Evolutionary conservation across 495 filamentous ascomycete species (phyloP).

Genomic region (Chaetomium cochliodes): DNA sequence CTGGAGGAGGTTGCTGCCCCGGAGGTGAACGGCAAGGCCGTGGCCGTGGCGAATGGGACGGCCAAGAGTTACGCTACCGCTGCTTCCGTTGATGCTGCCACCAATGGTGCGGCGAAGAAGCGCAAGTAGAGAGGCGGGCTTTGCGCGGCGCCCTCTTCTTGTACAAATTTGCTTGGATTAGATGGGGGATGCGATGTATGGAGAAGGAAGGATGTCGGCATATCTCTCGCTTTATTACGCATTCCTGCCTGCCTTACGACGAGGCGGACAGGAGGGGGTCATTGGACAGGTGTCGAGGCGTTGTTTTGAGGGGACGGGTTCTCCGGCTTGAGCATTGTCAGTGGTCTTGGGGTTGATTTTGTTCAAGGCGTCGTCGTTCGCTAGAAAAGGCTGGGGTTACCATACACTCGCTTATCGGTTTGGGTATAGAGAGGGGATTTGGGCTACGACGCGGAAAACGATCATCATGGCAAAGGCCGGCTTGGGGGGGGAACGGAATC

Average conservation of each 20-base stretch:
- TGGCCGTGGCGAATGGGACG: constrained; percentile 8
- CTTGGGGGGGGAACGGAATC: not conserved
- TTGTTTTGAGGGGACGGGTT: constrained; percentile 1
- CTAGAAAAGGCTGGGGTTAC: not conserved
- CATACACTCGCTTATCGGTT: constrained; percentile 13
- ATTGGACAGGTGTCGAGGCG: constrained; percentile 19
- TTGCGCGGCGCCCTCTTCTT: not conserved
- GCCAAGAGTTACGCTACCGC: constrained; percentile 7
- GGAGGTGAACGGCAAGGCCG: constrained; percentile 5
- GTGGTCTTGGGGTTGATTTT: not conserved
- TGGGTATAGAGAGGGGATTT: not conserved
- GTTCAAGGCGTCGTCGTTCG: constrained; percentile 6
- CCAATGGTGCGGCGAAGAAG: constrained; percentile 17
- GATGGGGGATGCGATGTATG: not conserved
- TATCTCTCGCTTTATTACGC: constrained; percentile 6
- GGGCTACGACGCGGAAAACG: not conserved
- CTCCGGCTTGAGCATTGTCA: constrained; percentile 3
- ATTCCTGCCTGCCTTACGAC: not conserved
- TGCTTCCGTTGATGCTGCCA: not conserved
- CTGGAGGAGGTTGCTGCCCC: constrained; percentile 31
- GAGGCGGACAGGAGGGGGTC: not conserved
- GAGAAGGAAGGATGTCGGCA: not conserved
- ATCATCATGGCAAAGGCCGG: not conserved
- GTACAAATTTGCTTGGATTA: constrained; percentile 3
- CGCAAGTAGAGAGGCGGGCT: not conserved